Evolutionary conservation across 2,329 filamentous ascomycete species (phyloP), one percentile per base, ranked within the genome.

Genomic region (Calonectria naviculata): DNA sequence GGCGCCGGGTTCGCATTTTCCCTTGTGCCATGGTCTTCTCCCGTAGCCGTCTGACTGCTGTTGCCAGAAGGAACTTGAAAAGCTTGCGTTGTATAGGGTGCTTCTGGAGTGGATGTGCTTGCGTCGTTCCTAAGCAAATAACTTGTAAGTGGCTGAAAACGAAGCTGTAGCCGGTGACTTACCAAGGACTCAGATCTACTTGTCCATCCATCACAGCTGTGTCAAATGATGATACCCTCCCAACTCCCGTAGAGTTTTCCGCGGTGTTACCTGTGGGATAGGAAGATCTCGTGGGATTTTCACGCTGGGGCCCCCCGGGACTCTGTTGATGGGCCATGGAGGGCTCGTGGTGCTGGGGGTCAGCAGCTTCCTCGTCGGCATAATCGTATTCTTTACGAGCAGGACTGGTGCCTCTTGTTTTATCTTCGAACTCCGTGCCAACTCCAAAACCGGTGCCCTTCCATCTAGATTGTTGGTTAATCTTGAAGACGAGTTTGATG

Each of bases 381-480:
- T 13, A 15, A 12, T 12, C 4, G 31, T 38, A 9, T 9, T 26
- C 6, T 58, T 26, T 31, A 10, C 34, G 21, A 24, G 17, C 28
- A 15, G 19, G 17, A 9, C 9, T 12, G 3, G 3, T 56, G 31
- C 29, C 13, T 15, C 2, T 38, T 38, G 31, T 6, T 26, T 38
- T 38, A 1, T 3, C 5, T 13, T 26, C 9, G 15, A 13, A 10
- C 24, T 12, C 4, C 9, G 13, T 3, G 6, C 7, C n/a, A 24
- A 2, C 5, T 21, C 2, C n/a, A 9, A 7, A 5, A 9, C 31
- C 31, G 3, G 34, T 38, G 1, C 68, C 54, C 12, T 70, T 70
- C 68, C 68, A 67, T 34, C 36, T 67, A 2, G 13, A 13, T 41
- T 67, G 54, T 31, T 70, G 68, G 38, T 67, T 70, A 6, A 62